Conservation (phyloP, 2,329 filamentous ascomycete species). For the Aspergillus thermomutatus region DNA sequence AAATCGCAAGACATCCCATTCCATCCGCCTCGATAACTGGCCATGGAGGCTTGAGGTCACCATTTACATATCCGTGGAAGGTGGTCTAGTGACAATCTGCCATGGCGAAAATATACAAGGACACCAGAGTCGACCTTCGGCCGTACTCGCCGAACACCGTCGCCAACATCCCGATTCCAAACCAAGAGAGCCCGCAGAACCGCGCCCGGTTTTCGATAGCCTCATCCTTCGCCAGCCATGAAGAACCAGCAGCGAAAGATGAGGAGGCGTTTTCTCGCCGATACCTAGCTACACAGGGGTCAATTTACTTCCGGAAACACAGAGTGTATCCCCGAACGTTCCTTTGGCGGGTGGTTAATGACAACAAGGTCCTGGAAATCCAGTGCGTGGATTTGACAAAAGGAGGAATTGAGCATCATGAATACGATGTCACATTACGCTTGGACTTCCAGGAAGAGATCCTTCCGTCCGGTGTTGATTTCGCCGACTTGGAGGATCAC, state of each 20-base stretch:
- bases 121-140: conserved; percentile 81
- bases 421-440: conserved; percentile 72
- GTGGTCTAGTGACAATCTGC: conserved; percentile 24
- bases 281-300: conserved; percentile 72
- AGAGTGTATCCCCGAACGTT: conserved; percentile 77
- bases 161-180: conserved; percentile 66
- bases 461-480: conserved; percentile 71
- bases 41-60: conserved; percentile 33
- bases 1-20: conserved; percentile 7
- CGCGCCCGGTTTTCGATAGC: conserved; percentile 45
- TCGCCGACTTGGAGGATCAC: conserved; percentile 75
- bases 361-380: conserved; percentile 75
- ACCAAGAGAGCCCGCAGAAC: conserved; percentile 44
- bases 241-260: conserved; percentile 55
- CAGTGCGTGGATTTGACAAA: conserved; percentile 78
- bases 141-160: conserved; percentile 65
- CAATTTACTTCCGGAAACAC: conserved; percentile 78
- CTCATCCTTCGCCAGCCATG: conserved; percentile 38
- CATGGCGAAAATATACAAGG: conserved; percentile 77
- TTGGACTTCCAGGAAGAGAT: conserved; percentile 74
- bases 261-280: conserved; percentile 64
- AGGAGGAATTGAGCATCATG: conserved; percentile 57
- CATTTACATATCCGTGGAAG: conserved; percentile 17
- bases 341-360: conserved; percentile 84
- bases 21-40: conserved; percentile 17